These are phyloP conservation scores for Amphibolis antarctica DNA, from an alignment of 106 monocot species.

Conservation along the genomic window DNA sequence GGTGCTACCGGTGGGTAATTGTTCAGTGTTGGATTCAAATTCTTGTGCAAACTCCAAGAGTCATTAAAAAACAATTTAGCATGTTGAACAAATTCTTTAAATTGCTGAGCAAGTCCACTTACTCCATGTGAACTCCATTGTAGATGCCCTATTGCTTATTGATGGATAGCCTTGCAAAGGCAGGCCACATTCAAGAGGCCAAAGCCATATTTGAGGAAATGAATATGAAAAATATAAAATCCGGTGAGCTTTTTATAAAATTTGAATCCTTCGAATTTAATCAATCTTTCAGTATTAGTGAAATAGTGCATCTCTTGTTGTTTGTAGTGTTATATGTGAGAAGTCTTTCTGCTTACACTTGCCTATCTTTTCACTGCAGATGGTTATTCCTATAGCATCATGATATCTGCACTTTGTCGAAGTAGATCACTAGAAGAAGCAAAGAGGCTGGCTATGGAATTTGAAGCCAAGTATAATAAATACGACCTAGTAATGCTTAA, in stretches of 20 bases:
- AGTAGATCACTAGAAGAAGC: constrained; percentile 48
- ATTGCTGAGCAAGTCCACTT: too few species aligned
- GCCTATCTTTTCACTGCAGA: constrained; percentile 29
- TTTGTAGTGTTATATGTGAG: too few species aligned
- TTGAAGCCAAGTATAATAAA: constrained; percentile 51
- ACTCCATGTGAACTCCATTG: constrained; percentile 8
- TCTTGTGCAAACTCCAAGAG: too few species aligned
- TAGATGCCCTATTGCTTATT: constrained; percentile 78
- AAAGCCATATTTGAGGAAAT: constrained; percentile 57
- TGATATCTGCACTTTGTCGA: constrained; percentile 88
- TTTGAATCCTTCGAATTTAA: not conserved
- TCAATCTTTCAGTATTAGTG: too few species aligned
- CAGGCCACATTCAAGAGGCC: constrained; percentile 56
- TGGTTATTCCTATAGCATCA: constrained; percentile 80
- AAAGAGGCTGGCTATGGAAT: constrained; percentile 65
- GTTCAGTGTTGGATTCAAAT: too few species aligned
- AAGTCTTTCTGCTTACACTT: not conserved
- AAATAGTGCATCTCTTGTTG: too few species aligned
- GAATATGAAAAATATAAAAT: constrained; percentile 55
- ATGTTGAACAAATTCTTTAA: too few species aligned
- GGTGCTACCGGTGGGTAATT: too few species aligned
- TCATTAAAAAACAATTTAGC: too few species aligned
- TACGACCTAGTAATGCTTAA: constrained; percentile 91
- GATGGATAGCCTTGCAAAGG: constrained; percentile 83
- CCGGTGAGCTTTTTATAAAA: constrained; percentile 32